A percentile compares a stretch with the other conserved stretches of the same genome.
Evolutionary conservation across 495 filamentous ascomycete species (phyloP).

Genomic region (Aspergillus coremiiformis): DNA sequence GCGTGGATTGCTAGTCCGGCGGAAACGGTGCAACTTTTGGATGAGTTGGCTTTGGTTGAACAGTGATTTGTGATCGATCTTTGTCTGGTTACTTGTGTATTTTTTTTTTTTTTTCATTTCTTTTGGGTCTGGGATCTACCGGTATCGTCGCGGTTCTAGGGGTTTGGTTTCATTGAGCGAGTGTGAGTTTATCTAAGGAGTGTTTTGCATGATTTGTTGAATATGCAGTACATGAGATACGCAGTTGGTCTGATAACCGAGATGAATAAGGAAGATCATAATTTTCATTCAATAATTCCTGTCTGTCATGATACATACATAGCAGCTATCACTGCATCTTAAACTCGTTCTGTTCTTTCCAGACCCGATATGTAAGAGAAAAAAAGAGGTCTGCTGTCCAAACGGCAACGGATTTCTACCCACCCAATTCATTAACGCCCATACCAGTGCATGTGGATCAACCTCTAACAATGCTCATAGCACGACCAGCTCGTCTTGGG

Average conservation of each 20-base stretch:
- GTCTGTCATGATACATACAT: background rate
- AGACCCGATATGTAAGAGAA: background rate
- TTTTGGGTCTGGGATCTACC: too few relatives aligned
- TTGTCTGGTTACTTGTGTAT: background rate
- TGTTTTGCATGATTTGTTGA: too few relatives aligned
- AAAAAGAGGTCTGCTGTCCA: background rate
- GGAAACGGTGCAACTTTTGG: constrained; percentile 82
- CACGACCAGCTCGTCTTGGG: background rate
- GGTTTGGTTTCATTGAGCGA: too few relatives aligned
- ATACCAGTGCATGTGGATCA: background rate
- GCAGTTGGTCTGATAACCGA: background rate
- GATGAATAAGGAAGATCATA: background rate
- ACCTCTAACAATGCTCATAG: background rate
- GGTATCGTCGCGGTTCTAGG: too few relatives aligned
- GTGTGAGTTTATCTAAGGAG: too few relatives aligned
- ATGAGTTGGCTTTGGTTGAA: constrained; percentile 55
- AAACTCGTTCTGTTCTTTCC: background rate
- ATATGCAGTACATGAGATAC: background rate
- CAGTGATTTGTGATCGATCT: background rate
- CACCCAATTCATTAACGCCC: background rate
- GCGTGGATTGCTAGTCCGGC: constrained; percentile 89
- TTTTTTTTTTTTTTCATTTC: background rate
- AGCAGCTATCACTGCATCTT: background rate
- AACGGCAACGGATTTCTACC: background rate
- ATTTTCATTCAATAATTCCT: background rate